These are phyloP conservation scores for Diversispora eburnea DNA, from an alignment of 192 early-diverging fungal genomes.

Conservation along the genomic window DNA sequence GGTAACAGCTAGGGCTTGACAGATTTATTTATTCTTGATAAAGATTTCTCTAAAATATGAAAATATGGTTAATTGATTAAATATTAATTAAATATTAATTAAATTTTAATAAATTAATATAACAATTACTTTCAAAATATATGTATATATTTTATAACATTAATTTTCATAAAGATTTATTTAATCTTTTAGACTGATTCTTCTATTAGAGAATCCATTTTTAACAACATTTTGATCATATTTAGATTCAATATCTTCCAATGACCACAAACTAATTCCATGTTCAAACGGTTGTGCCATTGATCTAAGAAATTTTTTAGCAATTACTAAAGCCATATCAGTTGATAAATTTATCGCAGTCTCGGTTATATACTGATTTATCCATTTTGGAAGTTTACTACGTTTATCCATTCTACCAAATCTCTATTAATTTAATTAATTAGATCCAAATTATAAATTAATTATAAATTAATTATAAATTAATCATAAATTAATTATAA, in stretches of 20 bases:
- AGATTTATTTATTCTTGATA: too few relatives aligned
- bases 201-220: too few relatives aligned
- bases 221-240: too few relatives aligned
- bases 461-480: slow-evolving; percentile 3
- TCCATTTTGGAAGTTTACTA: slow-evolving; percentile 96
- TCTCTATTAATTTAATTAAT: slow-evolving; percentile 43
- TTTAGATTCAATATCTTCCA: slow-evolving; percentile 57
- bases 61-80: too few relatives aligned
- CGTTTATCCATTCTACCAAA: slow-evolving; percentile 94
- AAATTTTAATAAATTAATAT: too few relatives aligned
- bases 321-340: slow-evolving; percentile 90
- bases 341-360: slow-evolving; percentile 89
- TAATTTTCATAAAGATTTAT: too few relatives aligned
- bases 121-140: too few relatives aligned
- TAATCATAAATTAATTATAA: not conserved
- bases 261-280: slow-evolving; percentile 83
- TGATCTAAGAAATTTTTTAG: slow-evolving; percentile 87
- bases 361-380: slow-evolving; percentile 83
- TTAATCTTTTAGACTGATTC: too few relatives aligned
- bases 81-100: too few relatives aligned
- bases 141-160: too few relatives aligned
- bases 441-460: slow-evolving; percentile 1
- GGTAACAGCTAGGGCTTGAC: too few relatives aligned
- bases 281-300: slow-evolving; percentile 98
- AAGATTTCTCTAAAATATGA: too few relatives aligned